A percentile compares a stretch with the other conserved stretches of the same genome.
Evolutionary conservation across 1,284 basidiomycete species (phyloP).

Genomic region (Xerocomus cyaneibrunnescens): DNA sequence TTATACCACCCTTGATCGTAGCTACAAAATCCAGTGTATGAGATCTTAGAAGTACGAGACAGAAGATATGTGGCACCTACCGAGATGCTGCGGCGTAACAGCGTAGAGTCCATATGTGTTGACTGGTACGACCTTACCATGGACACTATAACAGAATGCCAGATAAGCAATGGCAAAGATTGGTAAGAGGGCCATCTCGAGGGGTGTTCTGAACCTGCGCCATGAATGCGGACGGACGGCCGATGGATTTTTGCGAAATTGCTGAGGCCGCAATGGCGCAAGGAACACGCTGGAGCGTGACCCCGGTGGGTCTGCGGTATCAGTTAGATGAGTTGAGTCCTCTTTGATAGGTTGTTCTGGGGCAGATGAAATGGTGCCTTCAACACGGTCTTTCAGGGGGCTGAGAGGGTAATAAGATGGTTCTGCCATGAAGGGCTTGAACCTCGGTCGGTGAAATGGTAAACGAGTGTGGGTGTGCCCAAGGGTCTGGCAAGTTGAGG

Average conservation of each 20-base stretch:
- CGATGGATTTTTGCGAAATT: not conserved
- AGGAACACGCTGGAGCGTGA: constrained; percentile 9
- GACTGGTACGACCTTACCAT: constrained; percentile 25
- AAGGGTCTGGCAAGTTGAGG: not conserved
- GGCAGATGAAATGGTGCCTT: not conserved
- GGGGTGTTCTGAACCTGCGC: constrained; percentile 6
- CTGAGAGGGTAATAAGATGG: constrained; percentile 22
- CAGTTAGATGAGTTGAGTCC: not conserved
- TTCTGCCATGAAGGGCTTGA: constrained; percentile 11
- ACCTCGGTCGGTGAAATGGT: not conserved
- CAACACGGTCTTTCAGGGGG: constrained; percentile 6
- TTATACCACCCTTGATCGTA: constrained; percentile 30
- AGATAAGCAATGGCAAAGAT: constrained; percentile 28
- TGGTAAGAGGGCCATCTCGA: constrained; percentile 26
- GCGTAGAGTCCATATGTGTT: constrained; percentile 21
- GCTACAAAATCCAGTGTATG: constrained; percentile 8
- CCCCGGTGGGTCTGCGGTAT: not conserved
- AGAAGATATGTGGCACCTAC: constrained; percentile 8
- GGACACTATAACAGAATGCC: constrained; percentile 30
- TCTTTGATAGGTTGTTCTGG: not conserved
- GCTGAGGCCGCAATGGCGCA: constrained; percentile 3
- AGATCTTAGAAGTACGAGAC: not conserved
- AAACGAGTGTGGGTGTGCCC: constrained; percentile 12
- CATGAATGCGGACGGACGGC: not conserved
- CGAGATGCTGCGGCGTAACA: constrained; percentile 19